Percentiles rank a stretch among this genome's conserved stretches.
Evolutionary conservation across 2,329 filamentous ascomycete genomes (phyloP).

Genomic region (Aphanocladium album): DNA sequence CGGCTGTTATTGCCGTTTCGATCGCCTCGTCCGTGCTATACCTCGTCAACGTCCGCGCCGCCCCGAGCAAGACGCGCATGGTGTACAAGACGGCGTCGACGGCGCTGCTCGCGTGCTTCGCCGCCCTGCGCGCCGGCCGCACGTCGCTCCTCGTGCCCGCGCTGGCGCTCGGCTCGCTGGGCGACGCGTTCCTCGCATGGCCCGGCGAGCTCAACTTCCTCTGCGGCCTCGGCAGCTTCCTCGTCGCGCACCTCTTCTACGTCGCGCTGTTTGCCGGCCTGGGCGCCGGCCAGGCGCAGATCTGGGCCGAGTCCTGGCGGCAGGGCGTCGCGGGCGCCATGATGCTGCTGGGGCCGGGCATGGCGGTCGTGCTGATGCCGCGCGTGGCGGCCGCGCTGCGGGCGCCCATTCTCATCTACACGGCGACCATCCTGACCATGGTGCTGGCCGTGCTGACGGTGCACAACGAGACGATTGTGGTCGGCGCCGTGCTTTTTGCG

Average conservation of each 20-base stretch:
- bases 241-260: conserved; percentile 30
- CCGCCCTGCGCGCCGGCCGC: conserved; percentile 15
- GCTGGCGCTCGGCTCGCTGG: conserved; percentile 26
- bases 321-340: conserved; percentile 16
- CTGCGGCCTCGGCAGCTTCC: conserved; percentile 28
- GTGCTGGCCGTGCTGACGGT: conserved; percentile 26
- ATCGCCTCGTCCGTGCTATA: conserved; percentile 18
- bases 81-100: conserved; percentile 27
- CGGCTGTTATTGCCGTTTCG: conserved; percentile 12
- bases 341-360: conserved; percentile 20
- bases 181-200: conserved; percentile 34
- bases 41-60: conserved; percentile 15
- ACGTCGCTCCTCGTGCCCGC: conserved; percentile 21
- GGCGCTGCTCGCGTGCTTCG: conserved; percentile 23
- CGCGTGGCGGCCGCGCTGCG: conserved; percentile 20
- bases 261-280: conserved; percentile 22
- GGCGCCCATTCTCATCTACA: conserved; percentile 28
- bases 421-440: conserved; percentile 28
- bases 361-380: conserved; percentile 25
- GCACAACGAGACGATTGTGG: conserved; percentile 19
- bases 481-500: conserved; percentile 28
- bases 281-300: conserved; percentile 8
- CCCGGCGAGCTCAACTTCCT: conserved; percentile 27
- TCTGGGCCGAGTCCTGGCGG: conserved; percentile 16
- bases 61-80: conserved; percentile 25